Conservation (phyloP, 495 filamentous ascomycete species). For the Penicillium bovifimosum region DNA sequence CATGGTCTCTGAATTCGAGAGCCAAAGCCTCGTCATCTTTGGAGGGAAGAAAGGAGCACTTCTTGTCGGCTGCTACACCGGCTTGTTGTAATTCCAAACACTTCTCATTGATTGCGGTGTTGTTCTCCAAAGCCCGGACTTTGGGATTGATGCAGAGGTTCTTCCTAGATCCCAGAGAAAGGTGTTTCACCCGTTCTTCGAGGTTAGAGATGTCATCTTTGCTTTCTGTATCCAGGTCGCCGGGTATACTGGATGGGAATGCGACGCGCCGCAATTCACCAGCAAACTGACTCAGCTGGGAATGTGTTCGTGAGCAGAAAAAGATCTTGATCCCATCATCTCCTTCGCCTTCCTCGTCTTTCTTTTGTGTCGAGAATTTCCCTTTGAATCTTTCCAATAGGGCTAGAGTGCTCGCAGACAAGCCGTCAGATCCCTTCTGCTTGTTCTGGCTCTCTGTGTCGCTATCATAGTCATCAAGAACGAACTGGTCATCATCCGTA, state of each 20-base stretch:
- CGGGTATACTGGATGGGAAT: constrained; percentile 57
- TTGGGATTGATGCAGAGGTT: constrained; percentile 88
- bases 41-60: constrained; percentile 74
- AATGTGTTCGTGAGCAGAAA: constrained; percentile 93
- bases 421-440: constrained; percentile 26
- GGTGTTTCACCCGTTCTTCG: constrained; percentile 69
- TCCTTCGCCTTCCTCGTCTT: constrained; percentile 44
- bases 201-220: constrained; percentile 27
- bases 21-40: constrained; percentile 66
- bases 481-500: constrained; percentile 63
- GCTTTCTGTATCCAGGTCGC: constrained; percentile 24
- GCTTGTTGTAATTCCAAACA: constrained; percentile 87
- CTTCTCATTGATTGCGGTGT: constrained; percentile 89
- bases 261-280: constrained; percentile 78
- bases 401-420: constrained; percentile 41
- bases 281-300: constrained; percentile 91
- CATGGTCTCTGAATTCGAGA: constrained; percentile 81
- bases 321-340: constrained; percentile 70
- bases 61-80: constrained; percentile 56
- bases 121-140: constrained; percentile 63
- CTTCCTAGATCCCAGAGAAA: constrained; percentile 85
- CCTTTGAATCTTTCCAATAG: constrained; percentile 37
- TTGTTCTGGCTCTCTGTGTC: constrained; percentile 44
- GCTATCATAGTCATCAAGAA: constrained; percentile 76
- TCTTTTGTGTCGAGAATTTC: constrained; percentile 32